A percentile compares a stretch with the other conserved stretches of the same genome.
phyloP scores from a whole-genome alignment of 2,329 filamentous ascomycete species.

The Hymenotorrendiella dingleyae region DNA sequence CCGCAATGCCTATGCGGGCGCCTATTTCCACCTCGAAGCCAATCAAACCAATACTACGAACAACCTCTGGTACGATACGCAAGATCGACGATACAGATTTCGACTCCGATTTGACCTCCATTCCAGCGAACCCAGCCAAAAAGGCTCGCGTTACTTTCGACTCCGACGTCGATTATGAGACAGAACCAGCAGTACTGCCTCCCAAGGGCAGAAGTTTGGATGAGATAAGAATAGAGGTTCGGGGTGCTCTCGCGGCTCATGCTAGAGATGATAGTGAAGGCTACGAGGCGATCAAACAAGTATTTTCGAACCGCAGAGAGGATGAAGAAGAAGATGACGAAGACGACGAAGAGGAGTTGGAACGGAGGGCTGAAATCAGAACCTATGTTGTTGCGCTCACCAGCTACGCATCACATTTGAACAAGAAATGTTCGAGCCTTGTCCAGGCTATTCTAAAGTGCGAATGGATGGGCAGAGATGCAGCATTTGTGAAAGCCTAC shows the following conservation, averaged over 20 bases:
- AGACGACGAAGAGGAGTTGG: slow-evolving; percentile 9
- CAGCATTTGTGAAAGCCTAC: slow-evolving; percentile 61
- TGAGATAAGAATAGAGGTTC: slow-evolving; percentile 28
- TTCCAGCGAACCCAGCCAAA: slow-evolving; percentile 25
- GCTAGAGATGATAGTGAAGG: slow-evolving; percentile 51
- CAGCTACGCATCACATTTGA: slow-evolving; percentile 53
- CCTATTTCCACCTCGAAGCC: slow-evolving; percentile 15
- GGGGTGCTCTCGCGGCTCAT: slow-evolving; percentile 46
- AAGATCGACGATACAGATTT: slow-evolving; percentile 26
- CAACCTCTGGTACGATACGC: slow-evolving; percentile 25
- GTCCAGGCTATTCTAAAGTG: slow-evolving; percentile 54
- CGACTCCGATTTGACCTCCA: slow-evolving; percentile 20
- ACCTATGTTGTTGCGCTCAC: slow-evolving; percentile 59
- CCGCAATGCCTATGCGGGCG: slow-evolving; percentile 10
- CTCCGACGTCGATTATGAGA: slow-evolving; percentile 29
- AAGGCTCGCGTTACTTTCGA: slow-evolving; percentile 29
- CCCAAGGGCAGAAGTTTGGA: slow-evolving; percentile 22
- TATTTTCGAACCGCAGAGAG: slow-evolving; percentile 35
- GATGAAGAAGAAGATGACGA: slow-evolving; percentile 20
- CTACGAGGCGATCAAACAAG: slow-evolving; percentile 55
- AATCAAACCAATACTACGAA: slow-evolving; percentile 26
- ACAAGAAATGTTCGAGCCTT: slow-evolving; percentile 52
- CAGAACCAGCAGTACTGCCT: slow-evolving; percentile 26
- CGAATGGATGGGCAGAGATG: slow-evolving; percentile 60
- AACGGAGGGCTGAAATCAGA: slow-evolving; percentile 38